phyloP scores from a whole-genome alignment of 176 grass and related monocot species.

The Phyllostachys edulis region DNA sequence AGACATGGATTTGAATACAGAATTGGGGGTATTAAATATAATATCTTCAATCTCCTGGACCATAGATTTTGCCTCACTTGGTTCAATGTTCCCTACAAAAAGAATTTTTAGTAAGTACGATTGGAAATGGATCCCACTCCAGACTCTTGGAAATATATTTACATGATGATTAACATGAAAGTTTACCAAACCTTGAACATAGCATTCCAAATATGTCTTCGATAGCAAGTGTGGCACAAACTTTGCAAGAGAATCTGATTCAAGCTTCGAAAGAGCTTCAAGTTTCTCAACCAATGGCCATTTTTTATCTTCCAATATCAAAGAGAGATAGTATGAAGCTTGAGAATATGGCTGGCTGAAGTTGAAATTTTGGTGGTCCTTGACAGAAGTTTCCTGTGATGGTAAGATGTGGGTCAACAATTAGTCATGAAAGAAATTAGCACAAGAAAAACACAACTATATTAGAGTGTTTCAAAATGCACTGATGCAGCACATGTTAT shows the following conservation, averaged over 20 bases:
- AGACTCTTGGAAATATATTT: constrained; percentile 14
- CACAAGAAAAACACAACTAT: neutral
- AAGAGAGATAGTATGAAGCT: constrained; percentile 67
- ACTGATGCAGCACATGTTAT: neutral
- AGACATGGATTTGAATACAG: constrained; percentile 65
- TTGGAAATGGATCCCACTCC: constrained; percentile 3
- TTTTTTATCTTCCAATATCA: constrained; percentile 64
- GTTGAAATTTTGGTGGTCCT: constrained; percentile 85
- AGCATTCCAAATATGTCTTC: constrained; percentile 78
- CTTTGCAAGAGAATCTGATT: constrained; percentile 54
- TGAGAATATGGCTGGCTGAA: constrained; percentile 65
- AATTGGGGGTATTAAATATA: constrained; percentile 63
- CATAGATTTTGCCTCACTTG: constrained; percentile 73
- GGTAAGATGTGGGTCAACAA: constrained; percentile 19
- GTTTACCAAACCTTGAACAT: constrained; percentile 62
- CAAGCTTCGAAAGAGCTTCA: constrained; percentile 71
- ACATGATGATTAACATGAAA: neutral
- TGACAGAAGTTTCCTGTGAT: constrained; percentile 74
- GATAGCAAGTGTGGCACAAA: constrained; percentile 64
- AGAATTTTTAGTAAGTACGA: constrained; percentile 12
- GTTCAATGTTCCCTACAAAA: constrained; percentile 76
- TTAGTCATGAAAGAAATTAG: constrained; percentile 17
- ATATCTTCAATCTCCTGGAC: constrained; percentile 64
- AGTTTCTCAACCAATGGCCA: constrained; percentile 76
- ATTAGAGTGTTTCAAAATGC: constrained; percentile 10